These are phyloP conservation scores for Naganishia albida DNA, from an alignment of 1,284 basidiomycete species.

Conservation along the genomic window DNA sequence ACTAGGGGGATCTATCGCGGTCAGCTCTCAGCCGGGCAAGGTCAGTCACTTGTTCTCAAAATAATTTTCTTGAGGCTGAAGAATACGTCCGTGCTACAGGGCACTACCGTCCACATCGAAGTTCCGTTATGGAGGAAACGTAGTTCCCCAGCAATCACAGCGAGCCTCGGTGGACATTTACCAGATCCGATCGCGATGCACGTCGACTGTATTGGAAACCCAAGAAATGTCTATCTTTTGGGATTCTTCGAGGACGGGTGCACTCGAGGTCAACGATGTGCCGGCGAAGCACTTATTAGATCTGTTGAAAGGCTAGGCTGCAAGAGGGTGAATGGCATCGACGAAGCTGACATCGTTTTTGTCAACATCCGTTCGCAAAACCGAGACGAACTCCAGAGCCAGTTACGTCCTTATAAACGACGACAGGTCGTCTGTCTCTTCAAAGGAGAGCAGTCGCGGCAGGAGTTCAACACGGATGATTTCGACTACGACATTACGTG, in stretches of 20 bases:
- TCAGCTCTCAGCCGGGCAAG: slow-evolving; percentile 44
- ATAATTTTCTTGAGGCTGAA: too few relatives aligned
- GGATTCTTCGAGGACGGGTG: slow-evolving; percentile 39
- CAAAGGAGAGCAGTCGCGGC: slow-evolving; percentile 36
- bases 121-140: slow-evolving; percentile 41
- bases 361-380: slow-evolving; percentile 38
- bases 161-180: neutral
- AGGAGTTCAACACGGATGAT: slow-evolving; percentile 32
- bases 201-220: slow-evolving; percentile 30
- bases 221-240: slow-evolving; percentile 40
- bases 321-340: slow-evolving; percentile 35
- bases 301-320: slow-evolving; percentile 44
- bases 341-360: slow-evolving; percentile 47
- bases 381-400: slow-evolving; percentile 1
- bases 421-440: slow-evolving; percentile 44
- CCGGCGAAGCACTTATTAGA: slow-evolving; percentile 39
- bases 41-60: slow-evolving; percentile 35
- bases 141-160: slow-evolving; percentile 29
- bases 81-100: neutral
- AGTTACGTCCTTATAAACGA: slow-evolving; percentile 35
- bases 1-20: slow-evolving; percentile 50
- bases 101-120: slow-evolving; percentile 44
- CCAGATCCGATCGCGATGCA: slow-evolving; percentile 34
- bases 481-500: slow-evolving; percentile 37
- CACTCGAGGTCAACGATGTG: slow-evolving; percentile 26